Conservation (phyloP, 2,329 filamentous ascomycete species). For the Claviceps quebecensis region DNA sequence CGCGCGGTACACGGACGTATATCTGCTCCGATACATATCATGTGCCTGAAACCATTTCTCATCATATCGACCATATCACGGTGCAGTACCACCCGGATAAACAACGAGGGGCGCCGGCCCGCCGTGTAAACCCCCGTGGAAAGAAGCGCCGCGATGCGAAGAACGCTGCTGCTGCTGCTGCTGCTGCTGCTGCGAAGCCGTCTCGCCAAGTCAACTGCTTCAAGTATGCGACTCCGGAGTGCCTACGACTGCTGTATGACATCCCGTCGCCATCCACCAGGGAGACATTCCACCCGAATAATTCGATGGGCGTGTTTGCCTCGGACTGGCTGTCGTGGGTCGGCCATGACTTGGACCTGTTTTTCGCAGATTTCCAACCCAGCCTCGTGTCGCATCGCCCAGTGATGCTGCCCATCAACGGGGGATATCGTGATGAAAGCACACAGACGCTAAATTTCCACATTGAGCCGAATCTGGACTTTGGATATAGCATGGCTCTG, state of each 20-base stretch:
- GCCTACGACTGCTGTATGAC: neutral
- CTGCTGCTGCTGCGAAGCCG: too few relatives aligned
- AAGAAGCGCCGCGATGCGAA: neutral
- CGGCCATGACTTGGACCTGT: neutral
- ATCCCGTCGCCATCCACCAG: neutral
- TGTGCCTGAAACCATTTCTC: neutral
- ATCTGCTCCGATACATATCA: neutral
- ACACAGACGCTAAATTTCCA: neutral
- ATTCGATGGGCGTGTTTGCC: neutral
- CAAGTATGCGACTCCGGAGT: neutral
- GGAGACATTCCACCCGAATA: neutral
- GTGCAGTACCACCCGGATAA: neutral
- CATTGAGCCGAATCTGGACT: neutral
- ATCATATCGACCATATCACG: neutral
- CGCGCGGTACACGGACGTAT: neutral
- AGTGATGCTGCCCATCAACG: neutral
- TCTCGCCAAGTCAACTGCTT: neutral
- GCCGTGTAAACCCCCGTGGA: too few relatives aligned
- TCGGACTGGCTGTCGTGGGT: neutral
- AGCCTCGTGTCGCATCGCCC: neutral
- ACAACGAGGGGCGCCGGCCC: too few relatives aligned
- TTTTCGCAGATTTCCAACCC: neutral
- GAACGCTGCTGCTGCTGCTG: too few relatives aligned
- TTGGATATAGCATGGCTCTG: neutral
- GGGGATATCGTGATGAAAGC: neutral